phyloP scores from a whole-genome alignment of 768 basidiomycete genomes.

The Leucosporidium yakuticum region DNA sequence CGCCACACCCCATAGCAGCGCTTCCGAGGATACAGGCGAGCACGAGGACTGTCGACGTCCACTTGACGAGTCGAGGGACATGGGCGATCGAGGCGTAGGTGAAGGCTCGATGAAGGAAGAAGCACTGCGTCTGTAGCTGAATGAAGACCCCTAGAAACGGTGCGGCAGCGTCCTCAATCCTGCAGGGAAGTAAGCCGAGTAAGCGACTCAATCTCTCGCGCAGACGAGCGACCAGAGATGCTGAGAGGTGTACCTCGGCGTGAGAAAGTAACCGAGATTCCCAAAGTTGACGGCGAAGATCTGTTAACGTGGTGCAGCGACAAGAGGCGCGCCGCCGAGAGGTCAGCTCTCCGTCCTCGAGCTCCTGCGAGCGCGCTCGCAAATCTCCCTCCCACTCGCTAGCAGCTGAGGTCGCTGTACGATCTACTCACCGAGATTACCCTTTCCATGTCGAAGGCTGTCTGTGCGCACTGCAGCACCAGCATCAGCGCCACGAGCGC shows the following conservation, averaged over 20 bases:
- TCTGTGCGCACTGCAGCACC: conserved; percentile 2
- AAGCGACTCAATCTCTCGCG: too few relatives aligned
- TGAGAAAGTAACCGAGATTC: not conserved
- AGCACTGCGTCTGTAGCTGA: not conserved
- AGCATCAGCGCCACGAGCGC: not conserved
- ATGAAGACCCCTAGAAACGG: not conserved
- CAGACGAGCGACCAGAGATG: too few relatives aligned
- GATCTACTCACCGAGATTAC: not conserved
- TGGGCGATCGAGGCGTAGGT: conserved; percentile 1
- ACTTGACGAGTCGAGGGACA: not conserved
- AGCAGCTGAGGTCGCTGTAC: not conserved
- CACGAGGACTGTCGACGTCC: not conserved
- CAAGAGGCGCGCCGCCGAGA: too few relatives aligned
- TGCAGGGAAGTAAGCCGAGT: not conserved
- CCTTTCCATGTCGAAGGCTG: not conserved
- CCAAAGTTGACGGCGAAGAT: conserved; percentile 9
- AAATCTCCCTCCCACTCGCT: too few relatives aligned
- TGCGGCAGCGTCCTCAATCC: not conserved
- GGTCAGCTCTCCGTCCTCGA: too few relatives aligned
- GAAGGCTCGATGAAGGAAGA: not conserved
- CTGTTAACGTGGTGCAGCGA: not conserved
- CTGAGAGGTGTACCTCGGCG: too few relatives aligned
- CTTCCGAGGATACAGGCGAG: not conserved
- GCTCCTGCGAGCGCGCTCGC: too few relatives aligned
- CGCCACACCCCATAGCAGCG: not conserved